These are phyloP conservation scores for Acer campestre DNA, from an alignment of 345 rosid genomes.

Conservation along the genomic window DNA sequence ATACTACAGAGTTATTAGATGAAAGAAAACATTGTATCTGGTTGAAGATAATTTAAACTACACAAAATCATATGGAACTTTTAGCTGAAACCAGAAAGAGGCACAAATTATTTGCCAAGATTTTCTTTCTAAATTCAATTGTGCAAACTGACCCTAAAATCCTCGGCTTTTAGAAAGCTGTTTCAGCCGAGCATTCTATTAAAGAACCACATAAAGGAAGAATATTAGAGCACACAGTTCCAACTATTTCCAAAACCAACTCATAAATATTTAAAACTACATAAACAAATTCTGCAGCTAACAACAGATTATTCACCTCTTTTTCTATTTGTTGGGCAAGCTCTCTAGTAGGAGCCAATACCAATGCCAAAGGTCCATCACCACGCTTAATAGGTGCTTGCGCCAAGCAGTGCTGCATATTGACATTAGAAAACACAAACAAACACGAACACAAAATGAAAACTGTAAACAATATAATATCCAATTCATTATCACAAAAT, in stretches of 20 bases:
- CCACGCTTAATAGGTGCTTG: constrained; percentile 35
- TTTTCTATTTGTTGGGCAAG: constrained; percentile 48
- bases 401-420: constrained; percentile 42
- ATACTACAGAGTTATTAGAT: not conserved
- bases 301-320: constrained; percentile 26
- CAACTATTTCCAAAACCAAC: not conserved
- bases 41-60: not conserved
- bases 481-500: not conserved
- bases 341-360: constrained; percentile 49
- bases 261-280: not conserved
- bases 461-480: not conserved
- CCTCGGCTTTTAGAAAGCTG: not conserved
- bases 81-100: not conserved
- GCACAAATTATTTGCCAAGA: not conserved
- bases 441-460: not conserved
- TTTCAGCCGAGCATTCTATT: not conserved
- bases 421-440: not conserved
- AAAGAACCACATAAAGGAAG: not conserved
- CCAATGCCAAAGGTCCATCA: constrained; percentile 46
- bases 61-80: not conserved
- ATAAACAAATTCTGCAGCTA: not conserved
- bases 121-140: not conserved
- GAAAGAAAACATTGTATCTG: not conserved
- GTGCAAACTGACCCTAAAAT: not conserved
- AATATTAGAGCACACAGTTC: not conserved